Evolutionary conservation across 257 asterid genomes (phyloP), one percentile per base, ranked within the genome.

Genomic region (Haberlea rhodopensis): DNA sequence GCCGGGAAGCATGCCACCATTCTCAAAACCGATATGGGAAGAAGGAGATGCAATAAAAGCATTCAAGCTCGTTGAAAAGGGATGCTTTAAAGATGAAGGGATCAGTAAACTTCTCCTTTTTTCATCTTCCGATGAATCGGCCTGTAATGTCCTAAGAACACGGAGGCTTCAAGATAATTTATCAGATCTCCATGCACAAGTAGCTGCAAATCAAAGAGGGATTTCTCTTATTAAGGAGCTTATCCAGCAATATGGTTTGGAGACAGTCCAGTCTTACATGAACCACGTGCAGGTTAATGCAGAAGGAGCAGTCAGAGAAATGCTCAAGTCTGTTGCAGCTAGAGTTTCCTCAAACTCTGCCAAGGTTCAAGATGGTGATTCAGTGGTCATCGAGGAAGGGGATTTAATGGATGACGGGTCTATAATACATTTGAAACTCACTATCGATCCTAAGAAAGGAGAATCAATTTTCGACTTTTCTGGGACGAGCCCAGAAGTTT

Each of bases 1-100:
- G 24, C 99, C 99, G 3, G 99, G 99, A 60, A 92, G 99, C 75
- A 92, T 92, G 99, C 97, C 99, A 0, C 99, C 99, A 1, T 92
- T 92, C 72, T 92, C 99, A 8, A 92, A 92, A 82, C 80, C 87
- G 61, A 87, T 92, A 75, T 87, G 88, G 88, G 99, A 92, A 62
- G 99, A 92, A 80, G 99, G 99, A 65, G 99, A 97, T 22, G 97
- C 97, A n/a, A 87, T 92, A 65, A 89, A 89, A 79, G 82, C 95
- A 57, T 92, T 92, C 80, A 92, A 92, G 84, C 99, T 92, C 53
- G 97, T 92, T 13, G 94, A 92, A 66, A 85, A 81, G 62, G 94
- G 95, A 4, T 45, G 53, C 53, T 92, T 89, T 75, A 97, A 87
- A 75, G 99, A 92, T 80, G 94, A 87, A 57, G 95, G 98, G 40